Evolutionary conservation across 116 monocot genomes (phyloP), one percentile per base, ranked within the genome.

Genomic region (Cymodocea nodosa): DNA sequence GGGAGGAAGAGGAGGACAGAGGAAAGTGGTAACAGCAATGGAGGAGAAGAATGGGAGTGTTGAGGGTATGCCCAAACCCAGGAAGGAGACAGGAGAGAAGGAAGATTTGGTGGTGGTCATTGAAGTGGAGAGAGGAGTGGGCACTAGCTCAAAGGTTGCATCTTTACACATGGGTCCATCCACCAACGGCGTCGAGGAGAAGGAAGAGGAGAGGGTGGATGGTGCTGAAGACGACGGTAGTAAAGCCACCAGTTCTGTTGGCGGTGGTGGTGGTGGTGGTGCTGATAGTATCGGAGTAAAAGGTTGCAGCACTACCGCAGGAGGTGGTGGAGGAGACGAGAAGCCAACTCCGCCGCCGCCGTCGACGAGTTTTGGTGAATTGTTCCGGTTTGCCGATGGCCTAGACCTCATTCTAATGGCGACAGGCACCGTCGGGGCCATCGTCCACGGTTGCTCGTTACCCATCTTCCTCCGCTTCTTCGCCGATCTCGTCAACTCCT

Each of bases 391-490:
- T 67, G 88, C 91, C 17, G 92, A 89, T 65, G 68, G 78, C 8
- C 56, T 80, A n/a, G 97, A 98, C 68, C 73, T 52, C n/a, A 40
- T 77, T 1, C 72, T 98, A n/a, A 92, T 98, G 92, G 70, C 69
- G 35, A 78, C 83, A 22, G 97, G 97, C 16, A 86, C 75, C 3
- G 63, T 73, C 23, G 97, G 97, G 1, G 92, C 97, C 15, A 23
- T 88, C 16, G 80, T 88, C 11, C 97, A 98, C 63, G 97, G 97
- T 19, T 83, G 86, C 72, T 84, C 97, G 8, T 82, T 98, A 48
- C 97, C 97, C 23, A 65, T 91, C 44, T 97, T 97, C 68, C 80
- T 97, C 49, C 76, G 91, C 23, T 88, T 97, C 76, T 97, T 97
- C 60, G 97, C 92, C 15, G 82, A 91, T 66, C 84, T 97, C 55